phyloP scores from a whole-genome alignment of 2,329 filamentous ascomycete genomes.

The Truncatella angustata region DNA sequence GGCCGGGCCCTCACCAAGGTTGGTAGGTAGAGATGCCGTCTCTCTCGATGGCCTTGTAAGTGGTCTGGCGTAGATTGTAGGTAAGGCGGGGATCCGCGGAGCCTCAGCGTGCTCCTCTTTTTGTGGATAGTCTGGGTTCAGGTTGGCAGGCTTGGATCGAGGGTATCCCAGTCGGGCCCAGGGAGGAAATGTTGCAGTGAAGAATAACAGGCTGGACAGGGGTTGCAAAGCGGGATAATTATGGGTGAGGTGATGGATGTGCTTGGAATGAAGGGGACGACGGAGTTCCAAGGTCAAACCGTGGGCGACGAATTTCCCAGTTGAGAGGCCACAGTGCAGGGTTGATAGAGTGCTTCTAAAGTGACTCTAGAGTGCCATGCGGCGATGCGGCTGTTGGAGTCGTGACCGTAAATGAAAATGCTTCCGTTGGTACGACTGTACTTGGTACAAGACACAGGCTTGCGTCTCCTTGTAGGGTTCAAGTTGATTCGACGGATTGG shows the following conservation, averaged over 20 bases:
- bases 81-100: slow-evolving; percentile 16
- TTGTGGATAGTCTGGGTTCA: slow-evolving; percentile 12
- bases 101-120: slow-evolving; percentile 15
- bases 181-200: slow-evolving; percentile 2
- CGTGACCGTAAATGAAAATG: neutral
- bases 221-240: slow-evolving; percentile 4
- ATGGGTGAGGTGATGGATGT: neutral
- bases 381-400: slow-evolving; percentile 7
- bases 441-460: slow-evolving; percentile 8
- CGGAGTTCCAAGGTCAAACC: slow-evolving; percentile 6
- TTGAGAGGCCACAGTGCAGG: slow-evolving; percentile 5
- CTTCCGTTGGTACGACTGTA: slow-evolving; percentile 1
- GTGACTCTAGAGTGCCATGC: neutral
- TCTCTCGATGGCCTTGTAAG: slow-evolving; percentile 6
- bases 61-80: slow-evolving; percentile 15
- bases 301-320: slow-evolving; percentile 6
- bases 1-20: slow-evolving; percentile 8
- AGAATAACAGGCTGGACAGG: slow-evolving; percentile 1
- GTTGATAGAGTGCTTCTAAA: neutral
- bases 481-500: neutral
- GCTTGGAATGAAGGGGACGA: slow-evolving; percentile 3
- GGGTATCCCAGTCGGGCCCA: neutral
- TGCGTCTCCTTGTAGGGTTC: neutral
- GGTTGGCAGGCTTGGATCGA: slow-evolving; percentile 6
- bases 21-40: slow-evolving; percentile 9